Conservation (phyloP, 2,329 filamentous ascomycete genomes). For the Trichoderma asperellum region DNA sequence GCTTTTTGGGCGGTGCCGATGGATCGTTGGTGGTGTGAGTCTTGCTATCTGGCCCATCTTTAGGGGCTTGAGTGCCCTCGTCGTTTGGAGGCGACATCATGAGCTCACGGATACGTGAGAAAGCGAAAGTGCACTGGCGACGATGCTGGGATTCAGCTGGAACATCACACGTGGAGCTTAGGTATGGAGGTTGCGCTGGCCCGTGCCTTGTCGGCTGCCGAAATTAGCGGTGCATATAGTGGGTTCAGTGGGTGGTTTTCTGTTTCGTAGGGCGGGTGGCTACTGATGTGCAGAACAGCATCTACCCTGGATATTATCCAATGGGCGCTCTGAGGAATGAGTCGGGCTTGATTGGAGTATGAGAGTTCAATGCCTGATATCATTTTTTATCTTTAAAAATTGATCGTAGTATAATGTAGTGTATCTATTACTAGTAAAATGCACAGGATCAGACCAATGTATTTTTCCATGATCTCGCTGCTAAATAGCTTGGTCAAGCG, state of each 20-base stretch:
- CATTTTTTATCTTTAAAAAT: not conserved
- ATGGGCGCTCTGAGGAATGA: too few species aligned
- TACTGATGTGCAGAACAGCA: not conserved
- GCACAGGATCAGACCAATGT: too few species aligned
- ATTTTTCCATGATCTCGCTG: too few species aligned
- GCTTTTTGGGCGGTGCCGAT: not conserved
- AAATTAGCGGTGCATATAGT: not conserved
- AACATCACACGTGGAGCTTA: conserved; percentile 16
- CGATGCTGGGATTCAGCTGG: not conserved
- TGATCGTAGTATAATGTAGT: not conserved
- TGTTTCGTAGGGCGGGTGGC: not conserved
- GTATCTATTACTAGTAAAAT: not conserved
- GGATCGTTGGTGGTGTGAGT: not conserved
- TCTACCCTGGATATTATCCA: not conserved
- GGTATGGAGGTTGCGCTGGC: not conserved
- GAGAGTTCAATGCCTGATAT: not conserved
- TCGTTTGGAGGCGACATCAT: conserved; percentile 14
- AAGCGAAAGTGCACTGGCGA: not conserved
- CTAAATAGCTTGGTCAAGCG: too few species aligned
- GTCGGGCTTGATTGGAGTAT: not conserved
- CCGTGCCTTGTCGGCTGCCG: conserved; percentile 1
- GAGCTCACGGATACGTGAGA: not conserved
- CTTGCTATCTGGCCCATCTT: not conserved
- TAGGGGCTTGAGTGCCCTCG: not conserved
- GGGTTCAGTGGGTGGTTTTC: not conserved